Percentiles rank a stretch among this genome's conserved stretches.
These are phyloP conservation scores for Ceratocystiopsis brevicomis DNA, from an alignment of 2,329 filamentous ascomycete genomes.

Conservation along the genomic window DNA sequence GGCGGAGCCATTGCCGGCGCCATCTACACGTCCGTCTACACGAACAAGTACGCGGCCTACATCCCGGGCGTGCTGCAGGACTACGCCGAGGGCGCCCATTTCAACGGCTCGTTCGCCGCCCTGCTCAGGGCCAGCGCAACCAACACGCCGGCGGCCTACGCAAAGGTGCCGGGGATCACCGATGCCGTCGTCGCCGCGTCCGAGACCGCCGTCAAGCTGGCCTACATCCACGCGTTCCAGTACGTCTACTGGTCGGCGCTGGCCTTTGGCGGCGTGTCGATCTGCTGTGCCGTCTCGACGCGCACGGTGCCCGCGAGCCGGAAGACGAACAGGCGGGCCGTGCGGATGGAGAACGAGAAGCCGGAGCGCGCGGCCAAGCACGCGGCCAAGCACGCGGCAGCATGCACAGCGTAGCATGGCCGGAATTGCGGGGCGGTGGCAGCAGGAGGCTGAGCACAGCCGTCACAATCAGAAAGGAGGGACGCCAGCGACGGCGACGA, in stretches of 20 bases:
- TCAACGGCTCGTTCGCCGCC: slow-evolving; percentile 7
- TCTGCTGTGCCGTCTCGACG: slow-evolving; percentile 3
- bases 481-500: too few relatives aligned
- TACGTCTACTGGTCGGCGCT: slow-evolving; percentile 19
- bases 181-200: slow-evolving; percentile 13
- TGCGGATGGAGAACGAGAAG: slow-evolving; percentile 4
- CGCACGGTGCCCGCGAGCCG: not conserved
- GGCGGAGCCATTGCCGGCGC: slow-evolving; percentile 18
- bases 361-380: too few relatives aligned
- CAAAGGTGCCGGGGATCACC: slow-evolving; percentile 11
- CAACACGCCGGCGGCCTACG: slow-evolving; percentile 15
- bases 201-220: slow-evolving; percentile 14
- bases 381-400: too few relatives aligned
- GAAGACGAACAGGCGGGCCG: slow-evolving; percentile 2
- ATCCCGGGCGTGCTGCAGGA: slow-evolving; percentile 7
- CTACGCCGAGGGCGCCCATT: slow-evolving; percentile 8
- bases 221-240: slow-evolving; percentile 11
- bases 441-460: too few relatives aligned
- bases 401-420: too few relatives aligned
- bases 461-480: too few relatives aligned
- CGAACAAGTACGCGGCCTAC: slow-evolving; percentile 12
- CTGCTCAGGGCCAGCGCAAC: slow-evolving; percentile 11
- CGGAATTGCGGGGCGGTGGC: too few relatives aligned
- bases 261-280: slow-evolving; percentile 17
- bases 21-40: slow-evolving; percentile 18